phyloP scores from a whole-genome alignment of 2,329 filamentous ascomycete species.

The Alternaria rosae region DNA sequence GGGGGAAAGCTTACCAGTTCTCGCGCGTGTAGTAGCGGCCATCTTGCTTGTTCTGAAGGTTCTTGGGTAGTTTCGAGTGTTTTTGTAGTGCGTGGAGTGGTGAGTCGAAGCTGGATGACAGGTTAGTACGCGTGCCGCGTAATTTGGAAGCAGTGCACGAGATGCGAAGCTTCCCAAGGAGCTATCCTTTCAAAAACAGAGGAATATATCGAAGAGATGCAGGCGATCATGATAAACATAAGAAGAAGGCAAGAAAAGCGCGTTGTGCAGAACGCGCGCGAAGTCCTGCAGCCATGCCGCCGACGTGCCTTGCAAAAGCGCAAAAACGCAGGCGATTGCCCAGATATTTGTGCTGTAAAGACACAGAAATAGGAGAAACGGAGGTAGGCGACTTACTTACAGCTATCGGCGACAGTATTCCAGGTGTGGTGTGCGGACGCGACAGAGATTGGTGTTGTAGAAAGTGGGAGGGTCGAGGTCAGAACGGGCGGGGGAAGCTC shows the following conservation, averaged over 20 bases:
- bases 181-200: not conserved
- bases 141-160: constrained; percentile 3
- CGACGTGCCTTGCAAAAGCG: constrained; percentile 3
- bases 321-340: not conserved
- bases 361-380: not conserved
- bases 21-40: constrained; percentile 48
- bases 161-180: not conserved
- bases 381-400: constrained; percentile 21
- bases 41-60: constrained; percentile 5
- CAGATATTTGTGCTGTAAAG: not conserved
- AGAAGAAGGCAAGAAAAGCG: not conserved
- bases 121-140: constrained; percentile 1
- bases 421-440: constrained; percentile 9
- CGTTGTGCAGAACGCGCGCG: not conserved
- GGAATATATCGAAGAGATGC: not conserved
- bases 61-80: not conserved
- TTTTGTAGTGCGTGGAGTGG: constrained; percentile 1
- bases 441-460: constrained; percentile 22
- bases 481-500: constrained; percentile 10
- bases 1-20: constrained; percentile 16
- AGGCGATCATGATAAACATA: not conserved
- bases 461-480: constrained; percentile 13
- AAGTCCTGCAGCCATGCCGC: constrained; percentile 1
- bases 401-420: not conserved
- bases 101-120: not conserved